Percentiles rank a stretch among this genome's conserved stretches.
These are phyloP conservation scores for Tephrocybe sp. DNA, from an alignment of 768 basidiomycete genomes.

Conservation along the genomic window DNA sequence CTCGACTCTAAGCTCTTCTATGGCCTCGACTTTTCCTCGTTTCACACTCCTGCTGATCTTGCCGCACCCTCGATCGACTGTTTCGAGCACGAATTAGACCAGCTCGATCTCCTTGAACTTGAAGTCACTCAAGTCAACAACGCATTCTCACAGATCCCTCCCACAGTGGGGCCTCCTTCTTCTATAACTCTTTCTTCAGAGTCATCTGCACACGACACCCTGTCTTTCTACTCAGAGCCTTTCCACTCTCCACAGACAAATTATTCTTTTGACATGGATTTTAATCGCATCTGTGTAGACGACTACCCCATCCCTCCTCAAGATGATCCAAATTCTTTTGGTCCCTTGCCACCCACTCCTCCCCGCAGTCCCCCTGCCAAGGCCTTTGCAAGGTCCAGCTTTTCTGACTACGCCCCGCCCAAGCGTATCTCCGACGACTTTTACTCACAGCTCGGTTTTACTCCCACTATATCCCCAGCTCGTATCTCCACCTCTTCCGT, in stretches of 20 bases:
- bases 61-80: conserved; percentile 77
- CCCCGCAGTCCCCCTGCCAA: conserved; percentile 47
- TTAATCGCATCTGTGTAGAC: conserved; percentile 57
- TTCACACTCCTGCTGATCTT: conserved; percentile 66
- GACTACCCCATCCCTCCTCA: conserved; percentile 41
- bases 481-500: conserved; percentile 52
- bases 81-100: conserved; percentile 83
- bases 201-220: conserved; percentile 70
- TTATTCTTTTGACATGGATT: conserved; percentile 72
- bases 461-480: conserved; percentile 54
- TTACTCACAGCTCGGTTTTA: conserved; percentile 50
- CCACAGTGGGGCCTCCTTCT: conserved; percentile 70
- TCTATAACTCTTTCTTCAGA: conserved; percentile 78
- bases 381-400: conserved; percentile 45
- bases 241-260: conserved; percentile 52
- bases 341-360: conserved; percentile 54
- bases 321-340: conserved; percentile 56
- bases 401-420: conserved; percentile 64
- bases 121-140: conserved; percentile 63
- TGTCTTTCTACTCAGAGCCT: conserved; percentile 67
- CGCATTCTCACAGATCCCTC: conserved; percentile 61
- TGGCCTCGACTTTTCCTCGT: conserved; percentile 65
- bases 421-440: conserved; percentile 45
- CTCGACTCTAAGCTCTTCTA: conserved; percentile 20
- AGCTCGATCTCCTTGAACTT: conserved; percentile 63